Percentiles rank a stretch among this genome's conserved stretches.
phyloP scores from a whole-genome alignment of 2,329 filamentous ascomycete species.

The Chrysosporium keratinophilum region DNA sequence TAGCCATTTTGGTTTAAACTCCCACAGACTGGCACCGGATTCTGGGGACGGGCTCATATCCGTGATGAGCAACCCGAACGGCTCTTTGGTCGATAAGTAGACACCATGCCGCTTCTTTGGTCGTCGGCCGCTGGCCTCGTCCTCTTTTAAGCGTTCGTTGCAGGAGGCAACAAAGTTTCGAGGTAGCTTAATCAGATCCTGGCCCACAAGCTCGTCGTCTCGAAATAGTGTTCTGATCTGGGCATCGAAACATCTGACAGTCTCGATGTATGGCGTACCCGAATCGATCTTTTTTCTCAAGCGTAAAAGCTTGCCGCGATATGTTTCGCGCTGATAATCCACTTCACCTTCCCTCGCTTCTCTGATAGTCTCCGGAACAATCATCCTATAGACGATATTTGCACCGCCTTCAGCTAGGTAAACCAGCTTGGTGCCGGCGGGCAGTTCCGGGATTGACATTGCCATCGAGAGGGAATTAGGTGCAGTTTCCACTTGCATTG shows the following conservation, averaged over 20 bases:
- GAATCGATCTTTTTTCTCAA: conserved; percentile 49
- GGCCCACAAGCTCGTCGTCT: conserved; percentile 45
- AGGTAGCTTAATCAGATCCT: conserved; percentile 44
- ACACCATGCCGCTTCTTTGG: conserved; percentile 42
- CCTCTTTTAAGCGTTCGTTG: conserved; percentile 44
- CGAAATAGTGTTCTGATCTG: conserved; percentile 47
- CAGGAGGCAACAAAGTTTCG: conserved; percentile 38
- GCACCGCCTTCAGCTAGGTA: conserved; percentile 61
- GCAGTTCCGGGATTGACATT: conserved; percentile 26
- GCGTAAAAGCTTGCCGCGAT: conserved; percentile 45
- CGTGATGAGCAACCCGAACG: conserved; percentile 58
- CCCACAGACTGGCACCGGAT: conserved; percentile 41
- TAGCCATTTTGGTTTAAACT: conserved; percentile 83
- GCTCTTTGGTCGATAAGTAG: conserved; percentile 46
- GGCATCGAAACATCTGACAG: conserved; percentile 31
- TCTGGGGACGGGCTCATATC: conserved; percentile 52
- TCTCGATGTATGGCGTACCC: conserved; percentile 43
- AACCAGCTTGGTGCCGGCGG: conserved; percentile 26
- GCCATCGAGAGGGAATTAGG: not conserved
- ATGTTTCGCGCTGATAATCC: conserved; percentile 14
- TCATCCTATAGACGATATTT: conserved; percentile 61
- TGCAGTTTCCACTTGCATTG: not conserved
- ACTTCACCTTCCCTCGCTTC: conserved; percentile 12
- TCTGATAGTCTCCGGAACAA: conserved; percentile 27
- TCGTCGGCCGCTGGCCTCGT: conserved; percentile 38